Conservation (phyloP, 2,329 filamentous ascomycete species). For the Cordyceps javanica region DNA sequence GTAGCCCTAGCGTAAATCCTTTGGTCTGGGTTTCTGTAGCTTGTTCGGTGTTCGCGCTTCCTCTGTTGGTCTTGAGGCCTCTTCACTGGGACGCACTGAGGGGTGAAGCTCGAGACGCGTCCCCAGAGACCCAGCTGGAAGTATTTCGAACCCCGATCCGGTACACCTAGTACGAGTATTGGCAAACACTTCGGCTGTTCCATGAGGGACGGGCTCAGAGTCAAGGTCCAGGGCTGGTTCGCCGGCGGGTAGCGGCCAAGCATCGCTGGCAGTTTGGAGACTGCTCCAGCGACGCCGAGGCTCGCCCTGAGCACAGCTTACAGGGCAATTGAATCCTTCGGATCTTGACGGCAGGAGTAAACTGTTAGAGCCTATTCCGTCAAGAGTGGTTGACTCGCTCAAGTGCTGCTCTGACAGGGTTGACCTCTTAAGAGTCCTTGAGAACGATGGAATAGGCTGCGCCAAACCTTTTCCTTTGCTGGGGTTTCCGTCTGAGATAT, state of each 20-base stretch:
- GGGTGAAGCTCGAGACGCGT: slow-evolving; percentile 2
- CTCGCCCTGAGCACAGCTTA: background rate
- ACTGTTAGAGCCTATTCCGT: background rate
- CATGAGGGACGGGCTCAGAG: background rate
- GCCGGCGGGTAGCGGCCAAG: background rate
- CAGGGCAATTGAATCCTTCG: background rate
- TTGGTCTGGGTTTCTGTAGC: slow-evolving; percentile 3
- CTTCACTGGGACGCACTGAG: background rate
- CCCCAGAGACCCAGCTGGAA: slow-evolving; percentile 9
- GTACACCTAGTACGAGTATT: slow-evolving; percentile 2
- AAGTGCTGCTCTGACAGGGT: slow-evolving; percentile 3
- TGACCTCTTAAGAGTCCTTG: background rate
- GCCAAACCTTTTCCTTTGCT: slow-evolving; percentile 19
- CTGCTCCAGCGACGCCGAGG: background rate
- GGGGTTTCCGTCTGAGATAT: background rate
- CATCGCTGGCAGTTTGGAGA: background rate
- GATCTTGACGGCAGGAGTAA: background rate
- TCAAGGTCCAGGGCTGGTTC: background rate
- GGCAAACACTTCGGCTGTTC: slow-evolving; percentile 5
- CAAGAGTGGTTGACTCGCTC: background rate
- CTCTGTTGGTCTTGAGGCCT: background rate
- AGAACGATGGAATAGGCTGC: background rate
- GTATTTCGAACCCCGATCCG: slow-evolving; percentile 10
- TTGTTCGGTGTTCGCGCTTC: background rate
- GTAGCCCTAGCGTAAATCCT: background rate